Conservation (phyloP, 345 rosid species). For the Cochlearia excelsa region DNA sequence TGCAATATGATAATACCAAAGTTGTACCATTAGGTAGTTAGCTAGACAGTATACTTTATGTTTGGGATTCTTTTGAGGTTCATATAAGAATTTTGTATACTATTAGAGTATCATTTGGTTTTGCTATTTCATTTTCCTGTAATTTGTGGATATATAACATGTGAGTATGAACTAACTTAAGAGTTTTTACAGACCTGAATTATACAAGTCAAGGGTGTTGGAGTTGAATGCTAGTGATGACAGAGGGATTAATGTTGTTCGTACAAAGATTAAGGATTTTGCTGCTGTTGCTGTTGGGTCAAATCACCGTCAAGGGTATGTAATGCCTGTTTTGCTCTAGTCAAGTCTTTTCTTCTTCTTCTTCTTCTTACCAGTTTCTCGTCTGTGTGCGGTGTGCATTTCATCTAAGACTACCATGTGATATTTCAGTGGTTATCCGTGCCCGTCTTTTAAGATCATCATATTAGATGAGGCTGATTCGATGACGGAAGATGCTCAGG, state of each 20-base stretch:
- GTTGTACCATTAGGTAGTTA: not conserved
- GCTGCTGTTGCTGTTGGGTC: constrained; percentile 93
- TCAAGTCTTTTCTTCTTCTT: not conserved
- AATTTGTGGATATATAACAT: not conserved
- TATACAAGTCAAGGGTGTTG: constrained; percentile 86
- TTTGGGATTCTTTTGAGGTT: too few species aligned
- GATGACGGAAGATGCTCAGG: constrained; percentile 99
- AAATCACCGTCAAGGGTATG: constrained; percentile 65
- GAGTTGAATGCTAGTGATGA: constrained; percentile 99
- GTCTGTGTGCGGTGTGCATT: not conserved
- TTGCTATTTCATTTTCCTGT: constrained; percentile 15
- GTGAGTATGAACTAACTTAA: constrained; percentile 13
- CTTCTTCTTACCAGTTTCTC: not conserved
- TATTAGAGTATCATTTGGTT: not conserved
- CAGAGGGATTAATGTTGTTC: constrained; percentile 94
- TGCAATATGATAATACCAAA: not conserved
- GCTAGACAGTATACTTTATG: too few species aligned
- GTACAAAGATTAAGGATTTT: constrained; percentile 92
- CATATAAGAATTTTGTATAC: not conserved
- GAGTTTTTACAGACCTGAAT: constrained; percentile 63
- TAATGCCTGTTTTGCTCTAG: not conserved
- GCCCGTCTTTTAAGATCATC: constrained; percentile 88
- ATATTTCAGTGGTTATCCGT: constrained; percentile 71
- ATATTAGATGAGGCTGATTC: constrained; percentile 97
- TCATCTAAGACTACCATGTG: constrained; percentile 3